Percentiles rank a stretch among this genome's conserved stretches.
Evolutionary conservation across 352 stramenopile species (phyloP).

Genomic region (Pythium volutum): DNA sequence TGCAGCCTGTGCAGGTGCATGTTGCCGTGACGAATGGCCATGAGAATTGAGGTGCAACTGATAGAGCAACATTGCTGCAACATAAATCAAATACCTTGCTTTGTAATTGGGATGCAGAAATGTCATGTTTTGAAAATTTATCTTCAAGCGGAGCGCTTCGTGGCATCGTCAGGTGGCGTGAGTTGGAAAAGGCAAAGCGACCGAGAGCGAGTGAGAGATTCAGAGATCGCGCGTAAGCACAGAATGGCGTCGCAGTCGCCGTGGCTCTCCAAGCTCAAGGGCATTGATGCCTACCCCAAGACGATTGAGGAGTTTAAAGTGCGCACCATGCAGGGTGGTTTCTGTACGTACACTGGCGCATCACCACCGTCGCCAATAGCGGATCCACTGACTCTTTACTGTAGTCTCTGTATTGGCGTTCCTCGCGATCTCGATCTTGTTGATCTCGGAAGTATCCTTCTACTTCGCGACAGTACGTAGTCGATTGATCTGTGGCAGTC

Average conservation of each 20-base stretch:
- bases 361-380: not conserved
- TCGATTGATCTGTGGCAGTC: not conserved
- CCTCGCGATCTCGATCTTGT: conserved; percentile 54
- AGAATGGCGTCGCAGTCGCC: conserved; percentile 24
- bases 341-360: conserved; percentile 44
- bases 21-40: not conserved
- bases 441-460: conserved; percentile 74
- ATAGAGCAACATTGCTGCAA: conserved; percentile 12
- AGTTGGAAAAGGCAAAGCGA: not conserved
- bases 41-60: not conserved
- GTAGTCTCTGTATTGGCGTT: conserved; percentile 75
- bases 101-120: not conserved
- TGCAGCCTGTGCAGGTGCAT: conserved; percentile 1
- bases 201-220: not conserved
- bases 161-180: conserved; percentile 13
- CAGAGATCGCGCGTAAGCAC: not conserved
- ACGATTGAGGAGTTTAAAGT: conserved; percentile 90
- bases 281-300: conserved; percentile 83
- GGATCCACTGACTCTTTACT: conserved; percentile 7
- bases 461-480: conserved; percentile 57
- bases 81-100: not conserved
- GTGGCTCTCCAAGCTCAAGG: conserved; percentile 35
- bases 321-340: conserved; percentile 70
- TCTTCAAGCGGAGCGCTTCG: conserved; percentile 20
- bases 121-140: conserved; percentile 17